Evolutionary conservation across 1,284 basidiomycete species (phyloP), one percentile per base, ranked within the genome.

Genomic region (Malassezia nana): DNA sequence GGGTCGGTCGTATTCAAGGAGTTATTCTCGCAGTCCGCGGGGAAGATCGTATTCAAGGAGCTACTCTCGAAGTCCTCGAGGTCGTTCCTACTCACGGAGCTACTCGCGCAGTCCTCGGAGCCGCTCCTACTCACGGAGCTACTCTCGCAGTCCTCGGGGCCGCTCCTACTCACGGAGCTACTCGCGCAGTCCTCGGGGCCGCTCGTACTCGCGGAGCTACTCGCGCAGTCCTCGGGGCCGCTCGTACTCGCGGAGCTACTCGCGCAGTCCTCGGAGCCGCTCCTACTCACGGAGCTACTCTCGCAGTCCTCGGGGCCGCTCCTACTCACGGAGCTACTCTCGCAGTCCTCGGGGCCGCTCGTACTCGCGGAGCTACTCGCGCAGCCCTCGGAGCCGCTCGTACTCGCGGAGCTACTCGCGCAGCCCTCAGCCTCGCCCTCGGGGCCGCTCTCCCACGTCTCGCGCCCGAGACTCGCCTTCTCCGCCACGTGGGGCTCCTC

Each of bases 361-460:
- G 18, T 33, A 33, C 18, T 57, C 49, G 1, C 52, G 55, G 10
- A 57, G 53, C 16, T 51, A 44, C 42, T 52, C 50, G 16, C 43
- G n/a, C 3, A 41, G 42, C 16, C 45, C 45, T 15, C 52, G 52
- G 2, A 47, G 59, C 32, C 53, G 56, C 10, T 60, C 57, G 10
- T 58, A 60, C 16, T 57, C 60, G 0, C 57, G 52, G 3, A 55
- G 56, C 6, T 40, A 40, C 22, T 54, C 56, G 15, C 32, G 28
- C 13, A 40, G 44, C 35, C 58, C 58, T 4, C 50, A 58, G 6
- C 54, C 55, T 35, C 52, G 59, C 6, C 50, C 58, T 4, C 50
- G 61, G 6, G 57, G 57, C 40, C 52, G 59, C 6, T 52, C 58
- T 2, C n/a, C n/a, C n/a, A n/a, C n/a, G n/a, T n/a, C n/a, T n/a